These are phyloP conservation scores for Lactarius sp. DNA, from an alignment of 768 basidiomycete species.

Conservation along the genomic window DNA sequence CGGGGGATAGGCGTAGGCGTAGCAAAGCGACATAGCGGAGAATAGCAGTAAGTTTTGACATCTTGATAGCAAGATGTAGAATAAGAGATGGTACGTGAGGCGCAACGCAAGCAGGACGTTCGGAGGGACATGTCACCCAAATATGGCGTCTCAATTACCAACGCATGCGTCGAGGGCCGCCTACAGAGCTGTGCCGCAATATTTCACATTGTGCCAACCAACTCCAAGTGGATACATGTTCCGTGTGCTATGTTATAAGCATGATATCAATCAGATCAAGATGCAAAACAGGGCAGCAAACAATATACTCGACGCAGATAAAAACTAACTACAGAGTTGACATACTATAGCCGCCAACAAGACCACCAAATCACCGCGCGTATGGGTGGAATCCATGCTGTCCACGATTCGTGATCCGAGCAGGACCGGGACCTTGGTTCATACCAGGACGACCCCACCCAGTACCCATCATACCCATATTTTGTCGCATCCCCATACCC, in stretches of 20 bases:
- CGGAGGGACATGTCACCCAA: no score
- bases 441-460: slow-evolving; percentile 58
- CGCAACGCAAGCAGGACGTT: no score
- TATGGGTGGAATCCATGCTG: slow-evolving; percentile 85
- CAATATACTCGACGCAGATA: background rate
- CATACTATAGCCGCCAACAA: background rate
- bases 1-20: no score
- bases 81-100: no score
- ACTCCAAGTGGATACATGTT: no score
- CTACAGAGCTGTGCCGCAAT: no score
- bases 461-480: slow-evolving; percentile 37
- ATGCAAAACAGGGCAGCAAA: background rate
- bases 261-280: slow-evolving; percentile 10
- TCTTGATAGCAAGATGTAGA: no score
- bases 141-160: no score
- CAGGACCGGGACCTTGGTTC: slow-evolving; percentile 45
- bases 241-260: slow-evolving; percentile 3
- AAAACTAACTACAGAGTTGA: background rate
- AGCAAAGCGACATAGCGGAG: no score
- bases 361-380: slow-evolving; percentile 45
- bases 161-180: no score
- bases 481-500: slow-evolving; percentile 36
- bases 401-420: slow-evolving; percentile 57
- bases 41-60: no score
- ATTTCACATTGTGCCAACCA: no score